Conservation (phyloP, 257 asterid genomes). For the Solanum gracilifrons region DNA sequence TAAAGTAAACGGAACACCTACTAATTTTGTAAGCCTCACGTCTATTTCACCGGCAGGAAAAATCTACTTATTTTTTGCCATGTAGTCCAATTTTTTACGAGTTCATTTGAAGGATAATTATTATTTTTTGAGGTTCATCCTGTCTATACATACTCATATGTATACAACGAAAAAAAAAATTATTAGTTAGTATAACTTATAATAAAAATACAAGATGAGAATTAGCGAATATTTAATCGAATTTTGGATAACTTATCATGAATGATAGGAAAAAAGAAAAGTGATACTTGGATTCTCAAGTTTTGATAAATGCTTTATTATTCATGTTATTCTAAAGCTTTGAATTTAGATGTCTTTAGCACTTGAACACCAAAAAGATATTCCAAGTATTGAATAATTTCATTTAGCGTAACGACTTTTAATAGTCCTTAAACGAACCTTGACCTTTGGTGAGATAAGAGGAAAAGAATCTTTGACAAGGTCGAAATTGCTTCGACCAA, state of each 20-base stretch:
- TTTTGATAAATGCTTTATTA: neutral
- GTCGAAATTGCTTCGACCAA: neutral
- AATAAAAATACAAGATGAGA: neutral
- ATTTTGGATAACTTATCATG: neutral
- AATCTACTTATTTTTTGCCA: neutral
- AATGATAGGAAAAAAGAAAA: neutral
- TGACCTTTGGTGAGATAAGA: neutral
- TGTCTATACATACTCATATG: no score
- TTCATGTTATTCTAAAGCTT: neutral
- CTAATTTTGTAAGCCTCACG: neutral
- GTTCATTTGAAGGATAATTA: neutral
- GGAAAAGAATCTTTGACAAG: neutral
- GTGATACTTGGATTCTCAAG: neutral
- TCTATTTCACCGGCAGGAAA: neutral
- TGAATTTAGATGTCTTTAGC: neutral
- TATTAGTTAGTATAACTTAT: no score
- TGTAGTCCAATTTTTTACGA: neutral
- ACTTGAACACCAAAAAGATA: neutral
- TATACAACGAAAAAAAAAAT: neutral
- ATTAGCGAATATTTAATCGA: neutral
- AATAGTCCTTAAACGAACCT: neutral
- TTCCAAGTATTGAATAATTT: neutral
- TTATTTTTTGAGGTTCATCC: neutral
- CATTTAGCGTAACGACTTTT: neutral
- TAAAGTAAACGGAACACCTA: neutral